A percentile compares a stretch with the other conserved stretches of the same genome.
Evolutionary conservation across 345 rosid species (phyloP).

Genomic region (Syzygium jambos): DNA sequence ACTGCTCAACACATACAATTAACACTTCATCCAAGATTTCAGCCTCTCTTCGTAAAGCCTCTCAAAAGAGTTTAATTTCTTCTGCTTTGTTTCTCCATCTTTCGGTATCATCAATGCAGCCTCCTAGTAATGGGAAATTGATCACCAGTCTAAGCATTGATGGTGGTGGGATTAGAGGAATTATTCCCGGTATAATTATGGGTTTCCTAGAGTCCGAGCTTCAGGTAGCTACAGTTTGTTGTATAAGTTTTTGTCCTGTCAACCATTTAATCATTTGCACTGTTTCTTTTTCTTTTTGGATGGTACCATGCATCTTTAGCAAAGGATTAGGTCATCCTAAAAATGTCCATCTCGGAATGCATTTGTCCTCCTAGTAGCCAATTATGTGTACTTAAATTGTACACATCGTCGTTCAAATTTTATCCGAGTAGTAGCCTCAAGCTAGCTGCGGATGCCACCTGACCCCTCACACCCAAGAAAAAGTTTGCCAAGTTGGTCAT

Average conservation of each 20-base stretch:
- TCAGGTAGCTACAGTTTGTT: constrained; percentile 26
- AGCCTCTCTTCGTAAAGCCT: background rate
- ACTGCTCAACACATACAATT: background rate
- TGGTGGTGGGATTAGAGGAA: constrained; percentile 81
- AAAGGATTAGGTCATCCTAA: background rate
- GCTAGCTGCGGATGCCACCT: background rate
- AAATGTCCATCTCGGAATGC: background rate
- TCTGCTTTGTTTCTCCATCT: background rate
- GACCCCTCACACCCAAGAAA: background rate
- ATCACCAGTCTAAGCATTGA: constrained; percentile 64
- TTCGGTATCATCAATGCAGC: background rate
- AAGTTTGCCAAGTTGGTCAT: background rate
- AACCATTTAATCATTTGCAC: background rate
- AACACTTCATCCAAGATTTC: background rate
- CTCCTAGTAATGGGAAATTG: constrained; percentile 37
- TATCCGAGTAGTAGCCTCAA: background rate
- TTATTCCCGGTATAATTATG: constrained; percentile 53
- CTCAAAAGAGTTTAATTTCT: background rate
- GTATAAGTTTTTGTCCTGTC: background rate
- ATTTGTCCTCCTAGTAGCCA: background rate
- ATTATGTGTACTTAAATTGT: background rate
- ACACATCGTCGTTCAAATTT: background rate
- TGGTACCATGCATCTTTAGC: background rate
- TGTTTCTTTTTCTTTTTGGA: background rate
- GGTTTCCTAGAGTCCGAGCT: constrained; percentile 55